Evolutionary conservation across 2,329 filamentous ascomycete genomes (phyloP).

Genomic region (Zymoseptoria pseudotritici): DNA sequence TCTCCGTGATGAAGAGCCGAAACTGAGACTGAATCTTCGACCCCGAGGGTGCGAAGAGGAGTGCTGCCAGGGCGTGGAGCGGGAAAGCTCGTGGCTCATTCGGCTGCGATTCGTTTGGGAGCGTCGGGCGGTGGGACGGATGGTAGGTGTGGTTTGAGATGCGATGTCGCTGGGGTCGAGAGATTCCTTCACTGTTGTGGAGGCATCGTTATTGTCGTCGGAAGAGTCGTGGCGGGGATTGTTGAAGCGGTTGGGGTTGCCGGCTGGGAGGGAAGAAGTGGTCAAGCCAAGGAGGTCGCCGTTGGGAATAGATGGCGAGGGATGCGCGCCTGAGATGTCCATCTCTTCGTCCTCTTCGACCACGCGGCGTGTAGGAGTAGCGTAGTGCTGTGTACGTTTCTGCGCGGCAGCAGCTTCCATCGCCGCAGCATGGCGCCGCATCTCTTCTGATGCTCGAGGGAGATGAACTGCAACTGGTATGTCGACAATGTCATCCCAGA

Average conservation of each 20-base stretch:
- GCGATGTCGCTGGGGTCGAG: background rate
- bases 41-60: constrained; percentile 25
- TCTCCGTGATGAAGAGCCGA: constrained; percentile 4
- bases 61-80: constrained; percentile 16
- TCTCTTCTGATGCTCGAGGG: constrained; percentile 75
- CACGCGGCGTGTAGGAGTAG: constrained; percentile 14
- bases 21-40: constrained; percentile 39
- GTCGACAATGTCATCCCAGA: constrained; percentile 97
- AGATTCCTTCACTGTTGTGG: background rate
- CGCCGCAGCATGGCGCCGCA: constrained; percentile 52
- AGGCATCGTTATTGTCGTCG: constrained; percentile 22
- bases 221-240: constrained; percentile 39
- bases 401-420: constrained; percentile 13
- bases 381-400: constrained; percentile 14
- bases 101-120: background rate
- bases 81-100: constrained; percentile 18
- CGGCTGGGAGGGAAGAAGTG: constrained; percentile 26
- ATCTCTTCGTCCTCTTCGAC: constrained; percentile 63
- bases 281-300: constrained; percentile 63
- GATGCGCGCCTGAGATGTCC: constrained; percentile 72
- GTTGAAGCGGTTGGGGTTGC: constrained; percentile 41
- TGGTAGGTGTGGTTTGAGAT: constrained; percentile 10
- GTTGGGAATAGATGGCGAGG: constrained; percentile 43
- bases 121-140: background rate
- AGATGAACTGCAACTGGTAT: constrained; percentile 91